Conservation (phyloP, 208 protist genomes). For the Lotmaria passim region DNA sequence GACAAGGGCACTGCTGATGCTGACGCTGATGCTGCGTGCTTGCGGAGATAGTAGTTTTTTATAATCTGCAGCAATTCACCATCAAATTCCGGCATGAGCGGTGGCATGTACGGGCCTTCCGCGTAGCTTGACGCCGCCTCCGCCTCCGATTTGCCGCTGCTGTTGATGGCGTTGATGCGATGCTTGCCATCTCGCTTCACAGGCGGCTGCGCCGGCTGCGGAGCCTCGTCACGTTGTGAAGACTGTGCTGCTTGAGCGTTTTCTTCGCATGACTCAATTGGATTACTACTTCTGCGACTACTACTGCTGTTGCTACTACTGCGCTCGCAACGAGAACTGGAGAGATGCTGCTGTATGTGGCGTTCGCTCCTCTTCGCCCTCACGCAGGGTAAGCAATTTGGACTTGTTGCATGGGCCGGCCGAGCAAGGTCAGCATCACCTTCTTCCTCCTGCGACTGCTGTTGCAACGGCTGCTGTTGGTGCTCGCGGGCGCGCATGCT, state of each 20-base stretch:
- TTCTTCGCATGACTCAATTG: neutral
- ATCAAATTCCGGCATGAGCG: slow-evolving; percentile 50
- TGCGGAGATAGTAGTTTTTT: slow-evolving; percentile 49
- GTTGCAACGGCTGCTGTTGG: no score
- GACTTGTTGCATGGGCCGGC: no score
- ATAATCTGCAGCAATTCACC: slow-evolving; percentile 52
- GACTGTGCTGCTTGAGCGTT: neutral
- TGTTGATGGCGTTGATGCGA: slow-evolving; percentile 1
- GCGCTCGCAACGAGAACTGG: neutral
- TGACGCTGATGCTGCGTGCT: slow-evolving; percentile 18
- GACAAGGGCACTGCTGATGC: neutral
- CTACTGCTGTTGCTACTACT: neutral
- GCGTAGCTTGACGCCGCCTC: neutral
- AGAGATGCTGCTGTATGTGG: neutral
- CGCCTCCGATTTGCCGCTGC: neutral
- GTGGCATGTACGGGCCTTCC: slow-evolving; percentile 5
- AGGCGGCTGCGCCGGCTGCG: neutral
- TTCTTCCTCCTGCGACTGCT: no score
- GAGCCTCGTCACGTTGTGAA: neutral
- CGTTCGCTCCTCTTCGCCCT: no score
- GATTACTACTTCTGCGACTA: no score
- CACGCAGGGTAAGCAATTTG: no score
- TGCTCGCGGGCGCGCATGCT: no score
- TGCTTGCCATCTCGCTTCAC: neutral
- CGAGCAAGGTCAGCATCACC: no score